phyloP scores from a whole-genome alignment of 1,284 basidiomycete genomes.

The Ceratobasidium sp. region DNA sequence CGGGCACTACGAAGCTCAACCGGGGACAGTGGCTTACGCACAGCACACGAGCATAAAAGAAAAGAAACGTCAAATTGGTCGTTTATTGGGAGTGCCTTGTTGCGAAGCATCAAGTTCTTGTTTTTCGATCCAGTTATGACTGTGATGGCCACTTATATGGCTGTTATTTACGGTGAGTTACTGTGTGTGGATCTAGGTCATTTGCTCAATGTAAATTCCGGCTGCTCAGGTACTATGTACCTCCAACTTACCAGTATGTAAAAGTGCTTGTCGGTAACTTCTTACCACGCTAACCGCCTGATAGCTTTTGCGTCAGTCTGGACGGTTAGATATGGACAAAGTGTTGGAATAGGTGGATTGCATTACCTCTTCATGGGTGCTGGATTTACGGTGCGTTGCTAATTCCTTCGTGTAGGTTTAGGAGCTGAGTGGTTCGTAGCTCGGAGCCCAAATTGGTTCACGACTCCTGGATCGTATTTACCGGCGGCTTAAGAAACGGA shows the following conservation, averaged over 20 bases:
- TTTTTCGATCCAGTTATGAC: constrained; percentile 48
- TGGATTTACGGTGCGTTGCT: constrained; percentile 39
- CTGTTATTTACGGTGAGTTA: constrained; percentile 44
- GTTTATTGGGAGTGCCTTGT: constrained; percentile 42
- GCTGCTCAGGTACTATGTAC: constrained; percentile 32
- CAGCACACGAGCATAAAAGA: constrained; percentile 29
- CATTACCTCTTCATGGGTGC: constrained; percentile 49
- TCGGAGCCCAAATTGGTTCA: constrained; percentile 48
- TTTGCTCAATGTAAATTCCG: not conserved
- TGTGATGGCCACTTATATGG: constrained; percentile 45
- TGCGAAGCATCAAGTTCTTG: constrained; percentile 50
- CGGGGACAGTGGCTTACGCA: constrained; percentile 29
- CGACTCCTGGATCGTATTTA: constrained; percentile 49
- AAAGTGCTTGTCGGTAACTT: too few species aligned
- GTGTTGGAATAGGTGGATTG: constrained; percentile 49
- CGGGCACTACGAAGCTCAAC: constrained; percentile 48
- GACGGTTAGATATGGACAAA: constrained; percentile 46
- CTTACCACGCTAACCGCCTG: not conserved
- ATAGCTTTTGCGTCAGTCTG: constrained; percentile 47
- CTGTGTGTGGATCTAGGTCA: not conserved
- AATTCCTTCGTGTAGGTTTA: not conserved
- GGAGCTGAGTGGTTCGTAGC: not conserved
- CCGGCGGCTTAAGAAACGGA: constrained; percentile 45
- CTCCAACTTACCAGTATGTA: constrained; percentile 38
- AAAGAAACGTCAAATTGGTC: not conserved